A percentile compares a stretch with the other conserved stretches of the same genome.
phyloP scores from a whole-genome alignment of 805 yeast genomes.

The Lachancea cidri region DNA sequence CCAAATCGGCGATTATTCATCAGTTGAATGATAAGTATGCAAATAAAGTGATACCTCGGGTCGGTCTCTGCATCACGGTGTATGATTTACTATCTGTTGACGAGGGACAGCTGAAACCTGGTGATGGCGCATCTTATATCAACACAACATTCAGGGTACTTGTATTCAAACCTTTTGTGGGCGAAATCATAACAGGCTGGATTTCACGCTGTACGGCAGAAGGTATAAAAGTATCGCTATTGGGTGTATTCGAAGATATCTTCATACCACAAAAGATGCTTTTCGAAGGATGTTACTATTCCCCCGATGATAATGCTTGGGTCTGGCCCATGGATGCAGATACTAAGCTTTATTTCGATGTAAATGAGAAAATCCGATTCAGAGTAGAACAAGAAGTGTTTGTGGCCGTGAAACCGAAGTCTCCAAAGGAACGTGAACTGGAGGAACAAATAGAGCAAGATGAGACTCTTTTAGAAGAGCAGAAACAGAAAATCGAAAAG shows the following conservation, averaged over 20 bases:
- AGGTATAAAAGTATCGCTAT: conserved; percentile 62
- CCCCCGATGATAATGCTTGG: conserved; percentile 86
- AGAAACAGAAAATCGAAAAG: conserved; percentile 30
- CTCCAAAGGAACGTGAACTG: conserved; percentile 49
- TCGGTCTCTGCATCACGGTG: conserved; percentile 79
- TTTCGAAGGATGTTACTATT: conserved; percentile 69
- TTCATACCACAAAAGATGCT: conserved; percentile 79
- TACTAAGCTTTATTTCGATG: conserved; percentile 74
- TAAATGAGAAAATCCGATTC: conserved; percentile 86
- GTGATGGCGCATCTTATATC: conserved; percentile 86
- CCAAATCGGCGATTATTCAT: conserved; percentile 65
- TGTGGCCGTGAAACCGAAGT: conserved; percentile 74
- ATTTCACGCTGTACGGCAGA: conserved; percentile 81
- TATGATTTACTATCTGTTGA: conserved; percentile 80
- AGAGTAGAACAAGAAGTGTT: conserved; percentile 87
- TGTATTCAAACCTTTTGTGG: conserved; percentile 90
- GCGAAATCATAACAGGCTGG: conserved; percentile 91
- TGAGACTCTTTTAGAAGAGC: conserved; percentile 23
- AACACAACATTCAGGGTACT: conserved; percentile 69
- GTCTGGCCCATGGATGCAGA: conserved; percentile 78
- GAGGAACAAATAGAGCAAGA: conserved; percentile 29
- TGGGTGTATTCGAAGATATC: conserved; percentile 89
- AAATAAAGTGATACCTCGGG: conserved; percentile 74
- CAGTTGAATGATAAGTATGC: conserved; percentile 83
- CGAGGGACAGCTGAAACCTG: conserved; percentile 87